Percentiles rank a stretch among this genome's conserved stretches.
Conservation (phyloP, 2,329 filamentous ascomycete genomes). For the Cercospora nicotianae region DNA sequence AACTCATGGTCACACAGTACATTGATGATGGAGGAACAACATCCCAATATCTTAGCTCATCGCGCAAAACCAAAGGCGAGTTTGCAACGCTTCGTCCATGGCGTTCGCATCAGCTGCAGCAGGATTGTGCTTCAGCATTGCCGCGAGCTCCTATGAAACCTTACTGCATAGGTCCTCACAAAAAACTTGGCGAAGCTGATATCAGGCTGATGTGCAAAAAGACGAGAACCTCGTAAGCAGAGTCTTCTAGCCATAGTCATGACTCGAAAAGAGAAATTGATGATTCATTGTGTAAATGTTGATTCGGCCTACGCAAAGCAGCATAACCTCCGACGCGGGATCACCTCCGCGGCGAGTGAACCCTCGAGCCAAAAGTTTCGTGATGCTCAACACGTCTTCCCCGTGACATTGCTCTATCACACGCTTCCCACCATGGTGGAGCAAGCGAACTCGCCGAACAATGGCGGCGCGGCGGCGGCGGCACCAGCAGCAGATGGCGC, state of each 20-base stretch:
- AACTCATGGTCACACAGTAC: not conserved
- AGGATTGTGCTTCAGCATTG: not conserved
- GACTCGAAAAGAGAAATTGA: not conserved
- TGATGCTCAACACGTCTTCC: not conserved
- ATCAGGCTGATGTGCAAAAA: no score
- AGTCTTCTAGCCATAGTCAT: not conserved
- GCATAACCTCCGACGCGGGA: not conserved
- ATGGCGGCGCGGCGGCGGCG: not conserved
- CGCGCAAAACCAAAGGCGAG: not conserved
- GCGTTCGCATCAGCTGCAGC: not conserved
- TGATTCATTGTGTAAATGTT: not conserved
- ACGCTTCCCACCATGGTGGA: not conserved
- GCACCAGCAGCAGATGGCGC: constrained; percentile 2
- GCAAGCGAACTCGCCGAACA: not conserved
- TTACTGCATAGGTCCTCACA: no score
- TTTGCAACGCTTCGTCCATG: not conserved
- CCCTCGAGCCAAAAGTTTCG: constrained; percentile 5
- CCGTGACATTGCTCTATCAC: not conserved
- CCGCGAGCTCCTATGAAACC: no score
- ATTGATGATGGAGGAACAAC: not conserved
- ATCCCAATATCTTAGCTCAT: not conserved
- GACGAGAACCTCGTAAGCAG: not conserved
- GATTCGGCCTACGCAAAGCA: not conserved
- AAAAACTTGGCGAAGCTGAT: no score
- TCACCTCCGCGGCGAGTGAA: constrained; percentile 2